These are phyloP conservation scores for Podaxis rugospora DNA, from an alignment of 768 basidiomycete species.

Conservation along the genomic window DNA sequence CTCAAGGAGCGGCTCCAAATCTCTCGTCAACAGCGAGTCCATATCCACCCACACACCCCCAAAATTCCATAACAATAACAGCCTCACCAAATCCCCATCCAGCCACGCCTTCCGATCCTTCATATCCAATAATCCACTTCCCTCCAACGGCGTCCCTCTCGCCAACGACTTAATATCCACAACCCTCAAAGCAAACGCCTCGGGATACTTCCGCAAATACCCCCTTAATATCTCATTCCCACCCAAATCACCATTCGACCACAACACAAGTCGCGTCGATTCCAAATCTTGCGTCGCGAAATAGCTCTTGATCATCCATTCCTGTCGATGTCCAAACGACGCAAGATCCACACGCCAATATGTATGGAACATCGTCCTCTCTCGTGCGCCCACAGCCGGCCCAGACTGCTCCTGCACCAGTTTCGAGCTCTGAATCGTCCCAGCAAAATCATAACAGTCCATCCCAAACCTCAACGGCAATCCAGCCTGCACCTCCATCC, in stretches of 20 bases:
- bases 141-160: constrained; percentile 71
- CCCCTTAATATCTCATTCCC: constrained; percentile 50
- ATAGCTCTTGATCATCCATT: constrained; percentile 89
- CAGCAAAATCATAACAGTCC: constrained; percentile 93
- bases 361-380: constrained; percentile 74
- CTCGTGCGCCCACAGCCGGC: constrained; percentile 22
- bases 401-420: neutral
- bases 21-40: constrained; percentile 90
- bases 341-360: constrained; percentile 94
- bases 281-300: constrained; percentile 83
- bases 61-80: constrained; percentile 83
- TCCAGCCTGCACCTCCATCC: constrained; percentile 76
- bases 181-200: constrained; percentile 63
- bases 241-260: constrained; percentile 84
- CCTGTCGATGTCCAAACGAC: constrained; percentile 76
- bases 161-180: constrained; percentile 70
- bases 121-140: constrained; percentile 50
- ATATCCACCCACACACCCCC: constrained; percentile 98
- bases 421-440: constrained; percentile 51
- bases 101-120: constrained; percentile 87
- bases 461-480: constrained; percentile 72
- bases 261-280: constrained; percentile 68
- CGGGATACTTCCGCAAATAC: constrained; percentile 61
- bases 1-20: constrained; percentile 81
- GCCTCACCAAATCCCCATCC: constrained; percentile 88